phyloP scores from a whole-genome alignment of 345 rosid species.

The Laguncularia racemosa region DNA sequence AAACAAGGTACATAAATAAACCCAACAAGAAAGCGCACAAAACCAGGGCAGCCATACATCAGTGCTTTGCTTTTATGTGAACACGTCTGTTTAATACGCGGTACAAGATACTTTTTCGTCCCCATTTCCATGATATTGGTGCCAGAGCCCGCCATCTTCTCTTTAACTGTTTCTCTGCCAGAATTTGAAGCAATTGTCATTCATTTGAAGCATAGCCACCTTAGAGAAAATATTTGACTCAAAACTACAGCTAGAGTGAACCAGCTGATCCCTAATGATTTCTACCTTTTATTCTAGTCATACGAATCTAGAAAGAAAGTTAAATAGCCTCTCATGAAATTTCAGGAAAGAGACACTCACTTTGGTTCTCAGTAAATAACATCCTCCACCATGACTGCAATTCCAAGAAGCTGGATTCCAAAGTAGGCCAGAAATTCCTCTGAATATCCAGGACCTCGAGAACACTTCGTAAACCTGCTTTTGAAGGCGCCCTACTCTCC shows the following conservation, averaged over 20 bases:
- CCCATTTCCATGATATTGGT: constrained; percentile 77
- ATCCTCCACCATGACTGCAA: constrained; percentile 55
- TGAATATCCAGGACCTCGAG: constrained; percentile 79
- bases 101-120: constrained; percentile 58
- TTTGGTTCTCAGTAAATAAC: constrained; percentile 27
- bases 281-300: too few relatives aligned
- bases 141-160: constrained; percentile 32
- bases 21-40: background rate
- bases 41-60: background rate
- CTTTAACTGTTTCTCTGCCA: constrained; percentile 46
- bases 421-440: constrained; percentile 68
- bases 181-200: background rate
- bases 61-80: constrained; percentile 25
- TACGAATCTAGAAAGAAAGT: background rate
- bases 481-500: constrained; percentile 43
- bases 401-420: constrained; percentile 26
- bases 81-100: constrained; percentile 34
- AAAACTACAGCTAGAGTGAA: background rate
- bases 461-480: constrained; percentile 61
- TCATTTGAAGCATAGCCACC: background rate
- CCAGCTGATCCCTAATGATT: background rate
- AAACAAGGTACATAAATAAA: background rate
- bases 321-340: background rate
- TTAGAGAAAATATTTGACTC: background rate
- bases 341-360: constrained; percentile 37